These are phyloP conservation scores for Nadsonia commutata DNA, from an alignment of 1,139 yeast genomes.

Conservation along the genomic window DNA sequence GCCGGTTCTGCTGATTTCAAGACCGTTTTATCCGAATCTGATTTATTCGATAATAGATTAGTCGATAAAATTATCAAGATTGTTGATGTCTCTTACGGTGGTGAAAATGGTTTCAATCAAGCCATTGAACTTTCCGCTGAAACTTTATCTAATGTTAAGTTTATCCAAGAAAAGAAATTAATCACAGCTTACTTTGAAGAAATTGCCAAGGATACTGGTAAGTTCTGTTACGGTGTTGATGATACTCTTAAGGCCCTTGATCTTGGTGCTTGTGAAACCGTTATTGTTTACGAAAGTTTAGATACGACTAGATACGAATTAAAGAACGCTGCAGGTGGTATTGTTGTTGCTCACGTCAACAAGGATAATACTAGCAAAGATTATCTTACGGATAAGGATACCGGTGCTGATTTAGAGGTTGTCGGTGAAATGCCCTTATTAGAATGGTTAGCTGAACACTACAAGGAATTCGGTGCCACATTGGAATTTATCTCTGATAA, in stretches of 20 bases:
- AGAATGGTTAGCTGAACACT: slow-evolving; percentile 97
- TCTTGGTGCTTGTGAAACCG: slow-evolving; percentile 85
- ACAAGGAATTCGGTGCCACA: slow-evolving; percentile 84
- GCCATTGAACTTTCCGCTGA: slow-evolving; percentile 96
- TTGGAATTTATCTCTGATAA: slow-evolving; percentile 93
- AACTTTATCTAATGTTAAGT: slow-evolving; percentile 89
- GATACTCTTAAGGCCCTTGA: slow-evolving; percentile 94
- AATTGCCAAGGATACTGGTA: slow-evolving; percentile 92
- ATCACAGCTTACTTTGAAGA: slow-evolving; percentile 87
- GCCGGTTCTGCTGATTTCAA: slow-evolving; percentile 99
- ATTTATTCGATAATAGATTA: slow-evolving; percentile 80
- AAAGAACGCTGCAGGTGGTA: slow-evolving; percentile 71
- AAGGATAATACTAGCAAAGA: slow-evolving; percentile 45
- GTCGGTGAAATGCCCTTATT: slow-evolving; percentile 69
- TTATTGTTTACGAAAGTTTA: slow-evolving; percentile 86
- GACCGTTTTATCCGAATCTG: slow-evolving; percentile 83
- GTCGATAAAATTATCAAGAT: slow-evolving; percentile 76
- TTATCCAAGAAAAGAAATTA: slow-evolving; percentile 94
- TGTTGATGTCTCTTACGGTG: slow-evolving; percentile 96
- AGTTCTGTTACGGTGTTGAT: slow-evolving; percentile 92
- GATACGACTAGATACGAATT: slow-evolving; percentile 71
- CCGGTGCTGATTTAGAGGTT: slow-evolving; percentile 83
- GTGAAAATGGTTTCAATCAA: slow-evolving; percentile 97
- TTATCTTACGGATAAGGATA: slow-evolving; percentile 63
- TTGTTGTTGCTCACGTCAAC: slow-evolving; percentile 52